These are phyloP conservation scores for Penicillium tannophilum DNA, from an alignment of 495 filamentous ascomycete species.

Conservation along the genomic window DNA sequence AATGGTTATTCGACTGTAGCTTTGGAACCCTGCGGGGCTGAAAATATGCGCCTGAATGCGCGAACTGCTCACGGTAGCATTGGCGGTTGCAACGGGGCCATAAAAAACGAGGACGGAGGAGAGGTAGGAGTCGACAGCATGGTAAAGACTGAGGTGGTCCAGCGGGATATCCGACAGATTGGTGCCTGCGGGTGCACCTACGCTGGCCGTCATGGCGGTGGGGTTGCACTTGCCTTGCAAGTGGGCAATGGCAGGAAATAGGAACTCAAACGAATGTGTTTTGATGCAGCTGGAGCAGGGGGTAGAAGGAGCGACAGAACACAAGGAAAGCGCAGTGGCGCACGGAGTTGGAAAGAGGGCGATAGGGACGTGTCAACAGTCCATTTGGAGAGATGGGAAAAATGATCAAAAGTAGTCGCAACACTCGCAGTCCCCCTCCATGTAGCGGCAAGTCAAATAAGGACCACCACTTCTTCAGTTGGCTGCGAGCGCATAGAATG, in stretches of 20 bases:
- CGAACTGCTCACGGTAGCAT: slow-evolving; percentile 82
- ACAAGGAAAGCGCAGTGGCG: slow-evolving; percentile 11
- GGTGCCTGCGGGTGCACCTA: slow-evolving; percentile 24
- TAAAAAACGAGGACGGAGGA: slow-evolving; percentile 82
- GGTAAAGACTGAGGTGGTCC: slow-evolving; percentile 78
- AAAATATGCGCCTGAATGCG: slow-evolving; percentile 92
- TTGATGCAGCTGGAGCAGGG: slow-evolving; percentile 3
- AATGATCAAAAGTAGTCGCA: slow-evolving; percentile 13
- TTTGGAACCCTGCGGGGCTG: slow-evolving; percentile 81
- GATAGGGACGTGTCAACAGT: slow-evolving; percentile 16
- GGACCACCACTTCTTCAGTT: slow-evolving; percentile 4
- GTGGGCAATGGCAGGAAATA: slow-evolving; percentile 3
- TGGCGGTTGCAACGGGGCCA: slow-evolving; percentile 78
- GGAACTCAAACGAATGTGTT: not conserved
- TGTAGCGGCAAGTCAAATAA: slow-evolving; percentile 15
- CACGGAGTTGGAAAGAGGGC: slow-evolving; percentile 9
- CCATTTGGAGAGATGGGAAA: slow-evolving; percentile 9
- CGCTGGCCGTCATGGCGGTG: slow-evolving; percentile 40
- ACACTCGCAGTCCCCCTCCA: slow-evolving; percentile 27
- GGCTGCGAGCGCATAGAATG: slow-evolving; percentile 13
- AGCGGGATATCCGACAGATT: slow-evolving; percentile 60
- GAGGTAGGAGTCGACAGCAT: slow-evolving; percentile 75
- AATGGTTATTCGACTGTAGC: slow-evolving; percentile 85
- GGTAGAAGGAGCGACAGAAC: slow-evolving; percentile 14
- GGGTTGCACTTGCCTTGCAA: slow-evolving; percentile 20